A percentile compares a stretch with the other conserved stretches of the same genome.
These are phyloP conservation scores for Ensete ventricosum DNA, from an alignment of 176 grass and related monocot species.

Conservation along the genomic window DNA sequence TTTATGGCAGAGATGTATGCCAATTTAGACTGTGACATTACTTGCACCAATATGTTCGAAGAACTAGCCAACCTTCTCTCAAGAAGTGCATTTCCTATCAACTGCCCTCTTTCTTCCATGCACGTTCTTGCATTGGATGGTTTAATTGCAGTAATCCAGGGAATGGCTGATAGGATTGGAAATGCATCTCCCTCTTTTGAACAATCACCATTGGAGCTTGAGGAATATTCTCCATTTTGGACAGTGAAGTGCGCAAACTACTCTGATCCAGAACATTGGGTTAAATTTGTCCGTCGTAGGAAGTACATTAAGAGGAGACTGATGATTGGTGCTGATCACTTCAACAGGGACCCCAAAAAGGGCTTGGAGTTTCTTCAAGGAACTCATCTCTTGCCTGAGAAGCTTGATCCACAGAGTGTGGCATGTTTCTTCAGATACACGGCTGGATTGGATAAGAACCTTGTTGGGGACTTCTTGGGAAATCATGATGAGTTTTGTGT, in stretches of 20 bases:
- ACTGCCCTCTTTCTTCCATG: conserved; percentile 69
- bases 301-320: conserved; percentile 87
- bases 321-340: conserved; percentile 78
- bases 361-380: conserved; percentile 90
- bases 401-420: conserved; percentile 73
- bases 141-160: conserved; percentile 64
- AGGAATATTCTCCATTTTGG: conserved; percentile 89
- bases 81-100: conserved; percentile 89
- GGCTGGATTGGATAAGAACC: conserved; percentile 81
- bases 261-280: conserved; percentile 68
- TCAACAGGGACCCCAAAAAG: conserved; percentile 88
- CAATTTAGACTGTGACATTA: conserved; percentile 93
- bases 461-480: conserved; percentile 90
- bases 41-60: conserved; percentile 91
- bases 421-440: conserved; percentile 82
- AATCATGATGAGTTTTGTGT: conserved; percentile 93
- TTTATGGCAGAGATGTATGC: conserved; percentile 99
- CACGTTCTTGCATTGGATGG: conserved; percentile 92
- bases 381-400: conserved; percentile 83
- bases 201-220: conserved; percentile 44
- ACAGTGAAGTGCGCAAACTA: conserved; percentile 53
- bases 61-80: conserved; percentile 85
- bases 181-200: conserved; percentile 44
- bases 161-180: conserved; percentile 62
- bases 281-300: conserved; percentile 70